phyloP scores from a whole-genome alignment of 2,329 filamentous ascomycete genomes.

The Diaporthe humulicola region DNA sequence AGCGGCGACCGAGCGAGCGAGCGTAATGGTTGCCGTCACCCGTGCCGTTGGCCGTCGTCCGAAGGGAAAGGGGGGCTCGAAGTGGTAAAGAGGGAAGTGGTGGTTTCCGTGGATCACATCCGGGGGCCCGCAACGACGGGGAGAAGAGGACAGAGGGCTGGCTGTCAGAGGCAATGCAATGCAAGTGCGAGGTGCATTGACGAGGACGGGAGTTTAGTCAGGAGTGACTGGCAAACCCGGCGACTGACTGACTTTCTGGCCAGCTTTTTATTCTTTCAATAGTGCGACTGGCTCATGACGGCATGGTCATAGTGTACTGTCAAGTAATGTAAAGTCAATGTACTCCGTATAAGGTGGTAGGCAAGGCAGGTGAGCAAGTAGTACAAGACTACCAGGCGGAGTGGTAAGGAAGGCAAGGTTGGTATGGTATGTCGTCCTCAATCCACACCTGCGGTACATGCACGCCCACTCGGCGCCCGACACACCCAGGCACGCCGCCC shows the following conservation, averaged over 20 bases:
- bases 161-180: too few relatives aligned
- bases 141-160: background rate
- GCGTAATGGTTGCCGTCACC: slow-evolving; percentile 29
- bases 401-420: background rate
- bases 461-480: slow-evolving; percentile 4
- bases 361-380: background rate
- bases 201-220: slow-evolving; percentile 33
- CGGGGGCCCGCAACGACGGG: slow-evolving; percentile 14
- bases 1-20: slow-evolving; percentile 24
- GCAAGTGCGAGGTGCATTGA: slow-evolving; percentile 24
- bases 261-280: slow-evolving; percentile 16
- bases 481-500: slow-evolving; percentile 13
- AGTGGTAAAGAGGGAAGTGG: slow-evolving; percentile 27
- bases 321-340: slow-evolving; percentile 10
- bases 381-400: background rate
- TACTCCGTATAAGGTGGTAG: background rate
- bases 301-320: slow-evolving; percentile 6
- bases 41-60: slow-evolving; percentile 23
- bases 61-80: slow-evolving; percentile 14
- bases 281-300: slow-evolving; percentile 23
- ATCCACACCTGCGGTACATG: slow-evolving; percentile 3
- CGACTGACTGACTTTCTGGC: slow-evolving; percentile 5
- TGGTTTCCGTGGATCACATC: slow-evolving; percentile 22
- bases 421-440: slow-evolving; percentile 1
- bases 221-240: slow-evolving; percentile 25